Evolutionary conservation across 352 stramenopile genomes (phyloP).

Genomic region (Phytopythium aichiense): DNA sequence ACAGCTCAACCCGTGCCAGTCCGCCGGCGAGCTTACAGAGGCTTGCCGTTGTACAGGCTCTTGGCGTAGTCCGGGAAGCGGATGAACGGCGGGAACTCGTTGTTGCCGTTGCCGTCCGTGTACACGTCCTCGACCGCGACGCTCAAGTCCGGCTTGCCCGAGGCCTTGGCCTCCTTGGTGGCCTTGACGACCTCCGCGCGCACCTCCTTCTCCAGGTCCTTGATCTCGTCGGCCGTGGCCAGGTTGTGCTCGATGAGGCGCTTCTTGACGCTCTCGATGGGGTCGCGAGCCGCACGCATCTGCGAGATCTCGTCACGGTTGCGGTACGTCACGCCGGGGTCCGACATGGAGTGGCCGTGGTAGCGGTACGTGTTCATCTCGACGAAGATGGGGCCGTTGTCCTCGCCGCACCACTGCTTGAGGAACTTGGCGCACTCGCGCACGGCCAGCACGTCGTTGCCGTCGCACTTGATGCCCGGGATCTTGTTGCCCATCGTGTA

Average conservation of each 20-base stretch:
- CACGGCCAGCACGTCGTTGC: slow-evolving; percentile 98
- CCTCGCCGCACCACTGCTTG: slow-evolving; percentile 94
- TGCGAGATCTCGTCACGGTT: slow-evolving; percentile 99
- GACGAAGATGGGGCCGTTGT: slow-evolving; percentile 99
- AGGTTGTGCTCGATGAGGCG: slow-evolving; percentile 94
- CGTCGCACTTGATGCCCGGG: slow-evolving; percentile 98
- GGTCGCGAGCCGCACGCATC: slow-evolving; percentile 97
- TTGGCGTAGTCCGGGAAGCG: slow-evolving; percentile 97
- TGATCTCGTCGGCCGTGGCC: slow-evolving; percentile 96
- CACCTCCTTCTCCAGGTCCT: slow-evolving; percentile 99
- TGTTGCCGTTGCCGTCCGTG: slow-evolving; percentile 82
- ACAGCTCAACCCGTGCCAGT: not conserved
- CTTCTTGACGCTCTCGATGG: slow-evolving; percentile 99
- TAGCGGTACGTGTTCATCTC: slow-evolving; percentile 99
- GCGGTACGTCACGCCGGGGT: slow-evolving; percentile 99
- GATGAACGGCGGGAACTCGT: slow-evolving; percentile 95
- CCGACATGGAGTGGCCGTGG: slow-evolving; percentile 99
- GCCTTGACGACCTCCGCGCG: slow-evolving; percentile 96
- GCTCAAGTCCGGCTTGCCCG: slow-evolving; percentile 40
- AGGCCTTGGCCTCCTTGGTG: slow-evolving; percentile 91
- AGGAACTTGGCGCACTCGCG: slow-evolving; percentile 96
- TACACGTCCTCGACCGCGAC: slow-evolving; percentile 88
- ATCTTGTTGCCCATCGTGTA: slow-evolving; percentile 99
- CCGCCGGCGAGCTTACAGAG: slow-evolving; percentile 9
- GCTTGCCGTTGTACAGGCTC: slow-evolving; percentile 89